Evolutionary conservation across 2,329 filamentous ascomycete genomes (phyloP).

Genomic region (Pochonia chlamydosporia): DNA sequence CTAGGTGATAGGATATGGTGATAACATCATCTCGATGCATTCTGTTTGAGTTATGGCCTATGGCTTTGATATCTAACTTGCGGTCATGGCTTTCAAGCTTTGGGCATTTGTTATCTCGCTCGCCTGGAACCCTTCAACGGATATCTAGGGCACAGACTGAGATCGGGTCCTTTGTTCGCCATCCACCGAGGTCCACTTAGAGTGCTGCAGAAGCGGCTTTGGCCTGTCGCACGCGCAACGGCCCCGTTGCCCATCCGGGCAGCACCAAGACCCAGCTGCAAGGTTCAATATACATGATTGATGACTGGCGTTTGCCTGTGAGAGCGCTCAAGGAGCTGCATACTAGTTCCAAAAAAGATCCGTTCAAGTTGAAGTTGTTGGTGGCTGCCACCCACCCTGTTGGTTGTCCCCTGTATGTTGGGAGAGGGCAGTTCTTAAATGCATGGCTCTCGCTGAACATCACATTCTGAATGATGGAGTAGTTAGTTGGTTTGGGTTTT

Average conservation of each 20-base stretch:
- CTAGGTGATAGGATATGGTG: too few species aligned
- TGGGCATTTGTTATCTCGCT: too few species aligned
- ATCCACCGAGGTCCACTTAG: background rate
- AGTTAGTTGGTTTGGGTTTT: too few species aligned
- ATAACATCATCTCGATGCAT: too few species aligned
- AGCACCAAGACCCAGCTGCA: background rate
- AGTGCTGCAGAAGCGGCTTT: background rate
- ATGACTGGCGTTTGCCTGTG: background rate
- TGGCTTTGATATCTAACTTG: too few species aligned
- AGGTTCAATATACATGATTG: background rate
- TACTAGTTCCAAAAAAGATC: background rate
- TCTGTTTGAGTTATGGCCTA: too few species aligned
- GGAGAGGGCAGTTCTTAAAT: background rate
- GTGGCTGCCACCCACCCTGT: background rate
- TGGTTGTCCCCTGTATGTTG: background rate
- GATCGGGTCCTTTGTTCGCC: background rate
- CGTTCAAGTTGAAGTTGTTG: background rate
- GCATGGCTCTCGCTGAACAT: background rate
- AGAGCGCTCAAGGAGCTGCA: background rate
- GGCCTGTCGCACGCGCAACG: background rate
- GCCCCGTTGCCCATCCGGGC: background rate
- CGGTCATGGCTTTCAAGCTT: too few species aligned
- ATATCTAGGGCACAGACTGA: background rate
- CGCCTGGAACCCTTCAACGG: too few species aligned
- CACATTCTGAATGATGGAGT: background rate